phyloP scores from a whole-genome alignment of 2,329 filamentous ascomycete genomes.

The Neopestalotiopsis sp. region DNA sequence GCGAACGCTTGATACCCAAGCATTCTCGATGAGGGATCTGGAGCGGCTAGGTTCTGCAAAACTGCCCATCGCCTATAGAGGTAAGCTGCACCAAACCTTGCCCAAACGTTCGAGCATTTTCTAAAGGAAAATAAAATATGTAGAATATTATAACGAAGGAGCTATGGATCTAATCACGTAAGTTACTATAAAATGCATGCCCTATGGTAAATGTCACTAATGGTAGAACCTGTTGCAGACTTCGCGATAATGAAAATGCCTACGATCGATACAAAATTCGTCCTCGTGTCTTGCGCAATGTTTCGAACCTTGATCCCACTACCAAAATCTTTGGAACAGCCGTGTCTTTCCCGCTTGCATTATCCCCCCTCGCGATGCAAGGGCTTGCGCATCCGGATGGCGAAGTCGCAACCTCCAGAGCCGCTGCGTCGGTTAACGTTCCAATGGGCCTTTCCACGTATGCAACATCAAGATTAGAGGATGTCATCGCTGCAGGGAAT shows the following conservation, averaged over 20 bases:
- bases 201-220: not conserved
- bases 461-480: conserved; percentile 49
- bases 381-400: conserved; percentile 57
- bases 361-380: conserved; percentile 60
- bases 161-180: conserved; percentile 27
- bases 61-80: conserved; percentile 45
- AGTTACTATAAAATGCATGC: not conserved
- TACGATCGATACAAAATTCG: conserved; percentile 56
- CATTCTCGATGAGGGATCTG: conserved; percentile 40
- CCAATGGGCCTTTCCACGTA: conserved; percentile 55
- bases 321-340: conserved; percentile 50
- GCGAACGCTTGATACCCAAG: conserved; percentile 23
- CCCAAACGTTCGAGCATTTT: not conserved
- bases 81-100: conserved; percentile 25
- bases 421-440: conserved; percentile 47
- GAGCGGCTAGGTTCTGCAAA: conserved; percentile 44
- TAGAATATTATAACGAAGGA: conserved; percentile 22
- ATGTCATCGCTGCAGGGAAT: conserved; percentile 46
- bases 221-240: conserved; percentile 3
- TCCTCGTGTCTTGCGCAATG: conserved; percentile 50
- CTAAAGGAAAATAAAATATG: not conserved
- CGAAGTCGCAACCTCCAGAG: conserved; percentile 54
- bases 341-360: conserved; percentile 56
- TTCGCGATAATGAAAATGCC: conserved; percentile 59
- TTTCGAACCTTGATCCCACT: conserved; percentile 41